phyloP scores from a whole-genome alignment of 1,284 basidiomycete species.

The Termitomyces sp. region DNA sequence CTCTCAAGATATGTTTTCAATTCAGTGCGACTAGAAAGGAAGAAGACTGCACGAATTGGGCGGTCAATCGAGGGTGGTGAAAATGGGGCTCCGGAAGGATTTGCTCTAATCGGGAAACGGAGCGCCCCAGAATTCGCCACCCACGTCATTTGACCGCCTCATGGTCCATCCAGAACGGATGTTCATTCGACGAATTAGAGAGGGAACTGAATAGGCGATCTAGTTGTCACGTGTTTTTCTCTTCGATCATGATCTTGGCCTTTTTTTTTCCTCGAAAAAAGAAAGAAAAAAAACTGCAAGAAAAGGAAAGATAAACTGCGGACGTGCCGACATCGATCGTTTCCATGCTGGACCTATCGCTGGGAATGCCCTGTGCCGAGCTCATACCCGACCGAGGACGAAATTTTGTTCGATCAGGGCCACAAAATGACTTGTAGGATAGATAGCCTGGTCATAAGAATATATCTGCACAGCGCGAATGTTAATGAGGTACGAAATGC shows the following conservation, averaged over 20 bases:
- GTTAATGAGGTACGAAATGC: not conserved
- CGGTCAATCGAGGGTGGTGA: not conserved
- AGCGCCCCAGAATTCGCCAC: not conserved
- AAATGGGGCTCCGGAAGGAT: not conserved
- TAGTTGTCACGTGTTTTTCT: not conserved
- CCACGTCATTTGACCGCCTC: conserved; percentile 1
- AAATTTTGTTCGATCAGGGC: not conserved
- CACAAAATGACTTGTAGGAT: not conserved
- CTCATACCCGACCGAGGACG: not conserved
- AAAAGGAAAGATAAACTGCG: not conserved
- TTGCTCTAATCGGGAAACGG: not conserved
- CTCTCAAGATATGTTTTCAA: not conserved
- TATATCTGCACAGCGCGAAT: not conserved
- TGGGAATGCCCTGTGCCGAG: no score
- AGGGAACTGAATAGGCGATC: not conserved
- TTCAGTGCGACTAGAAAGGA: not conserved
- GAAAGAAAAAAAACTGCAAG: not conserved
- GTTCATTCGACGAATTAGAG: no score
- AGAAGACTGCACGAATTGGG: not conserved
- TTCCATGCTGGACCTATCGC: no score
- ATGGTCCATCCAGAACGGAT: not conserved
- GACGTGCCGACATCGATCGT: not conserved
- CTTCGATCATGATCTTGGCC: not conserved
- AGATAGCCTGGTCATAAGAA: not conserved
- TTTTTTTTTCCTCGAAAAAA: not conserved